Conservation (phyloP, 2,329 filamentous ascomycete species). For the Hyphodiscus sp. region DNA sequence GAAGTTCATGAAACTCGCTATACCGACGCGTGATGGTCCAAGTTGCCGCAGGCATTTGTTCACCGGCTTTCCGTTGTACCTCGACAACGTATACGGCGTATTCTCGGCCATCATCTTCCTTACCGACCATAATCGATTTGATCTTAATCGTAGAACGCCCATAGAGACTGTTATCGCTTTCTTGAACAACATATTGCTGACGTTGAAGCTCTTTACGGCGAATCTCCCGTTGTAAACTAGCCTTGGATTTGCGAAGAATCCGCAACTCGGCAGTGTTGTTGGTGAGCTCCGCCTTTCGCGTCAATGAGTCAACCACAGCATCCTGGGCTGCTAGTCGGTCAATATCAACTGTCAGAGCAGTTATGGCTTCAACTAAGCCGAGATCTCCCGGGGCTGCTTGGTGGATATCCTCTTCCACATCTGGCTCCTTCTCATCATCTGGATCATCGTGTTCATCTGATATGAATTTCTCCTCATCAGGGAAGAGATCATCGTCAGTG, state of each 20-base stretch:
- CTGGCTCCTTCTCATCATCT: slow-evolving; percentile 47
- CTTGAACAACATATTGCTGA: slow-evolving; percentile 94
- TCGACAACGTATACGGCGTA: slow-evolving; percentile 92
- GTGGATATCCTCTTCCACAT: slow-evolving; percentile 76
- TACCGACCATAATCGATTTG: slow-evolving; percentile 86
- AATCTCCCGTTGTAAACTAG: slow-evolving; percentile 87
- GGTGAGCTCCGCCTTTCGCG: slow-evolving; percentile 89
- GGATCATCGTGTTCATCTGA: slow-evolving; percentile 80
- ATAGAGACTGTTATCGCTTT: slow-evolving; percentile 95
- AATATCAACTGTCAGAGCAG: slow-evolving; percentile 80
- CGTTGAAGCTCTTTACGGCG: slow-evolving; percentile 90
- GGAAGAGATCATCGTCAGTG: slow-evolving; percentile 86
- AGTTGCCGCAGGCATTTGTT: slow-evolving; percentile 92
- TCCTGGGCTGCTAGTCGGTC: slow-evolving; percentile 84
- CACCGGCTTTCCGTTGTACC: slow-evolving; percentile 81
- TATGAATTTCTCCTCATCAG: slow-evolving; percentile 77
- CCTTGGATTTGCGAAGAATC: slow-evolving; percentile 88
- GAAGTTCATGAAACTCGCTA: slow-evolving; percentile 93
- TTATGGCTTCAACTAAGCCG: slow-evolving; percentile 87
- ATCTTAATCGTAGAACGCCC: slow-evolving; percentile 86
- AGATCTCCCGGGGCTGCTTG: slow-evolving; percentile 93
- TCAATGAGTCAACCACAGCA: slow-evolving; percentile 83
- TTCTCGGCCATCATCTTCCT: slow-evolving; percentile 86
- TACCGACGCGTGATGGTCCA: slow-evolving; percentile 93
- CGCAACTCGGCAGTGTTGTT: slow-evolving; percentile 93